phyloP scores from a whole-genome alignment of 78 protist species.

The Planoprotostelium fungivorum region DNA sequence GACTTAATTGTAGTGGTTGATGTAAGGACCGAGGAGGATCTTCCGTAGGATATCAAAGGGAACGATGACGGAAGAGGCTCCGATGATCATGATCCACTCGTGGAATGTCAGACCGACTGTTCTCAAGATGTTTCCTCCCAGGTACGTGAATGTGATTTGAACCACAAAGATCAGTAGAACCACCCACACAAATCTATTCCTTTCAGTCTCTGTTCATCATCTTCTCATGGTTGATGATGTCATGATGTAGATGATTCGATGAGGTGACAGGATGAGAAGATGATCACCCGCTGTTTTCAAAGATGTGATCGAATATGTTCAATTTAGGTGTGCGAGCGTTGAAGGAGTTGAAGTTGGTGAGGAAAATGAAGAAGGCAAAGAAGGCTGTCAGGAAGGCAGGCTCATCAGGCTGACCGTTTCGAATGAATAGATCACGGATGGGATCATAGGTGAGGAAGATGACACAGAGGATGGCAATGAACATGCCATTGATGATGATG shows the following conservation, averaged over 20 bases:
- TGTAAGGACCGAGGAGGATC: conserved; percentile 3
- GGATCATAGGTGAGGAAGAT: conserved; percentile 24
- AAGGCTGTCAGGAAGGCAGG: conserved; percentile 67
- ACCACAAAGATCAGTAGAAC: conserved; percentile 55
- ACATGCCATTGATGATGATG: conserved; percentile 56
- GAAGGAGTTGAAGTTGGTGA: conserved; percentile 75
- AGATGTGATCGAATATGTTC: conserved; percentile 55
- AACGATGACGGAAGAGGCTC: conserved; percentile 37
- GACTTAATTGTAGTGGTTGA: too few relatives aligned
- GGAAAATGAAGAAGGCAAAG: conserved; percentile 79
- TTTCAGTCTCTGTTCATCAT: too few relatives aligned
- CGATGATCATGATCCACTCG: conserved; percentile 47
- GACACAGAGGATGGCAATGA: conserved; percentile 37
- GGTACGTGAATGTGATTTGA: conserved; percentile 60
- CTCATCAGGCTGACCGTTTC: conserved; percentile 24
- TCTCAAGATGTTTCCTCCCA: conserved; percentile 58
- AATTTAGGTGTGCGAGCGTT: conserved; percentile 63
- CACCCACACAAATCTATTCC: conserved; percentile 4
- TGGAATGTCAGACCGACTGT: conserved; percentile 47
- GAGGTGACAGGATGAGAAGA: not conserved
- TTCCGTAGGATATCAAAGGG: conserved; percentile 58
- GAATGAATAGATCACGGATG: conserved; percentile 20
- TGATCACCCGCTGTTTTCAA: conserved; percentile 51
- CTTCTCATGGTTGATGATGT: too few relatives aligned
- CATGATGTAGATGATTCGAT: too few relatives aligned